Evolutionary conservation across 1,139 yeast species (phyloP), one percentile per base, ranked within the genome.

Genomic region (Sugiyamaella japonica): DNA sequence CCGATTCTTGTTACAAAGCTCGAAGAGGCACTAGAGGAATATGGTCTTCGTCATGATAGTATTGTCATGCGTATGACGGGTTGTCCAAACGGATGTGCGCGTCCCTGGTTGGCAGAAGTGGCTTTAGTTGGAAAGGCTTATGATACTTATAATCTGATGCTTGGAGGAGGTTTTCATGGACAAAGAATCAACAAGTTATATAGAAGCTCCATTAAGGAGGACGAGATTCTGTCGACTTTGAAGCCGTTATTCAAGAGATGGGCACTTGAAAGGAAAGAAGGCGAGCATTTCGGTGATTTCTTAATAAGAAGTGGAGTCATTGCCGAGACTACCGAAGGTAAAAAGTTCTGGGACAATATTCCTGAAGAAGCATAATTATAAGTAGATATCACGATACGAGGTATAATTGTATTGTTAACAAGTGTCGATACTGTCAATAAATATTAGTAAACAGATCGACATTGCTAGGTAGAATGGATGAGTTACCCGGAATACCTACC

Each of bases 21-120:
- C 58, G 99, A 93, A 73, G 82, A 76, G 12, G 84, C 90, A 7
- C 78, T 93, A 59, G 98, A 91, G 72, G 96, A 90, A 66, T 84
- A 84, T 62, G 99, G 99, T 6, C 80, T 93, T 64, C 86, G 97
- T 70, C 97, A 90, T 68, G 98, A 93, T 71, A 85, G 96, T 7
- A 81, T 93, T 63, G 96, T 90, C 32, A 88, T 93, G 96, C 84
- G 99, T 76, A 91, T 93, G 97, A 90, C 98, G 43, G 99, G 99
- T 59, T 93, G 99, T 80, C 97, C 98, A 56, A 93, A 93, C 71
- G 99, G 98, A 62, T 93, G 99, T 78, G 93, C 99, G 28, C 84
- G 99, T 72, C 98, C 98, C 20, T 93, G 97, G 97, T 76, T 93
- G 53, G 98, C 97, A 2, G 99, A 93, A 73, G 83, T 93, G 56